Conservation (phyloP, 345 rosid genomes). For the Passiflora organensis region DNA sequence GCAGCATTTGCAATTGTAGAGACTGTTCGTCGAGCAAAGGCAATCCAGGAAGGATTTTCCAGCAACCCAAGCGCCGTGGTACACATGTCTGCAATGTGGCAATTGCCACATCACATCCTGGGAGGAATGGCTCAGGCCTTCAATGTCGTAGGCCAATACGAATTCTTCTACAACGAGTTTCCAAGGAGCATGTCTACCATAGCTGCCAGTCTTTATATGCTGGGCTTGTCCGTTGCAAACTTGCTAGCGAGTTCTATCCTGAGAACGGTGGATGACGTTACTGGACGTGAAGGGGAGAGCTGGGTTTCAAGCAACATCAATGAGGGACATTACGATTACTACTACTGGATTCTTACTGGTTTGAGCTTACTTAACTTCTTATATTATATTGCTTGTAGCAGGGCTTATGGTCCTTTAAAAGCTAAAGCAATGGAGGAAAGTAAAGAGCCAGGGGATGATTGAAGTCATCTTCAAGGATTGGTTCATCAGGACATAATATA, state of each 20-base stretch:
- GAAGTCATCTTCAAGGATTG: no score
- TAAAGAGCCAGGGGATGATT: no score
- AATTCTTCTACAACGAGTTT: slow-evolving; percentile 70
- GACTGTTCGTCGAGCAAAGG: slow-evolving; percentile 48
- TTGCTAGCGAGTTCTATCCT: slow-evolving; percentile 54
- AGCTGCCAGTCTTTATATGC: slow-evolving; percentile 52
- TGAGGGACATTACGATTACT: slow-evolving; percentile 64
- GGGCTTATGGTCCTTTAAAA: slow-evolving; percentile 10
- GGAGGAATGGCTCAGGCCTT: slow-evolving; percentile 75
- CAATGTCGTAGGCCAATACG: slow-evolving; percentile 62
- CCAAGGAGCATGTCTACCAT: slow-evolving; percentile 78
- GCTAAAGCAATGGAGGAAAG: neutral
- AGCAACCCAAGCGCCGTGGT: slow-evolving; percentile 36
- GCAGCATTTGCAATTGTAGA: slow-evolving; percentile 56
- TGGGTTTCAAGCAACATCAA: slow-evolving; percentile 75
- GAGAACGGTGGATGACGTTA: slow-evolving; percentile 28
- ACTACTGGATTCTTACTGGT: slow-evolving; percentile 56
- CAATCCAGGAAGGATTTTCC: slow-evolving; percentile 45
- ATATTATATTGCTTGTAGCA: slow-evolving; percentile 12
- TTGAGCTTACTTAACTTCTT: slow-evolving; percentile 4
- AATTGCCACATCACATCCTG: slow-evolving; percentile 54
- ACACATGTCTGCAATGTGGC: slow-evolving; percentile 76
- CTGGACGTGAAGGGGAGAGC: slow-evolving; percentile 44
- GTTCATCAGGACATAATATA: no score
- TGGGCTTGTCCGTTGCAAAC: slow-evolving; percentile 63